A percentile compares a stretch with the other conserved stretches of the same genome.
phyloP scores from a whole-genome alignment of 805 yeast species.

The Zygosaccharomyces rouxii region DNA sequence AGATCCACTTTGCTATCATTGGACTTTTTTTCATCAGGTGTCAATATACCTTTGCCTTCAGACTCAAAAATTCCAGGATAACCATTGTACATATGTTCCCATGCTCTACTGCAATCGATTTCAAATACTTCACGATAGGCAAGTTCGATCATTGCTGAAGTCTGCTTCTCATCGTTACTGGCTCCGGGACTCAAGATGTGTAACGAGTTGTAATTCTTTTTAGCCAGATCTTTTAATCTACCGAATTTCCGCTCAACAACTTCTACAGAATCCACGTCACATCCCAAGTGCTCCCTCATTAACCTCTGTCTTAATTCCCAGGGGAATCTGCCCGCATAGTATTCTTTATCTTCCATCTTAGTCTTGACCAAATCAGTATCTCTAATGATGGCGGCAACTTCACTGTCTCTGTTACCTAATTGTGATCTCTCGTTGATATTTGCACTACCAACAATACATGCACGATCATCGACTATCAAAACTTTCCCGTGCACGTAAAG shows the following conservation, averaged over 20 bases:
- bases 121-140: slow-evolving; percentile 65
- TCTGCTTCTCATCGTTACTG: slow-evolving; percentile 18
- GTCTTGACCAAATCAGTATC: slow-evolving; percentile 68
- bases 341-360: slow-evolving; percentile 77
- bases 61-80: background rate
- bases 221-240: slow-evolving; percentile 38
- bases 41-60: slow-evolving; percentile 7
- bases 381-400: slow-evolving; percentile 82
- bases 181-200: slow-evolving; percentile 15
- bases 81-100: slow-evolving; percentile 45
- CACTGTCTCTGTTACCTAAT: slow-evolving; percentile 92
- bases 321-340: slow-evolving; percentile 79
- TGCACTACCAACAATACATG: slow-evolving; percentile 95
- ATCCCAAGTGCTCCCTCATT: slow-evolving; percentile 96
- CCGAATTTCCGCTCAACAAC: slow-evolving; percentile 69
- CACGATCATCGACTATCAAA: slow-evolving; percentile 87
- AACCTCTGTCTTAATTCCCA: slow-evolving; percentile 83
- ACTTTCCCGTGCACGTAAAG: slow-evolving; percentile 90
- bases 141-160: slow-evolving; percentile 70
- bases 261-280: slow-evolving; percentile 83
- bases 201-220: slow-evolving; percentile 25
- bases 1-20: slow-evolving; percentile 2
- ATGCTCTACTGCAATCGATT: slow-evolving; percentile 30
- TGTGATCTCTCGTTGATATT: slow-evolving; percentile 95
- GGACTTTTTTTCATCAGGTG: background rate